Evolutionary conservation across 345 rosid species (phyloP), one percentile per base, ranked within the genome.

Genomic region (Raphanus sativus): DNA sequence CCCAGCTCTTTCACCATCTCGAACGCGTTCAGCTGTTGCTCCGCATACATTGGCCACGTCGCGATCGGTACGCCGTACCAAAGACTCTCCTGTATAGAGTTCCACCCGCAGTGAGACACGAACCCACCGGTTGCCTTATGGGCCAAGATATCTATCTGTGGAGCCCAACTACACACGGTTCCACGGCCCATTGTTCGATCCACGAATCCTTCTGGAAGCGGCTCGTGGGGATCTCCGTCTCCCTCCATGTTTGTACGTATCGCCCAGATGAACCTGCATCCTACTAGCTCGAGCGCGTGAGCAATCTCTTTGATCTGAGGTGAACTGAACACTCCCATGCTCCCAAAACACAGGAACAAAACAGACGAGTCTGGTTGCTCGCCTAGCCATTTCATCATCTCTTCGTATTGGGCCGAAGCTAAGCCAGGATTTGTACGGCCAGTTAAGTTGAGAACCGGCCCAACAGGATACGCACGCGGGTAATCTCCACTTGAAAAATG

Each of bases 51-150:
- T 3, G 89, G 89, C 90, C 81, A 88, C 1, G 90, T 78, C 3
- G 67, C 81, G 2, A 80, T 59, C 0, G 88, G 92, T 13, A 86
- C 85, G 0, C 81, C 86, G 62, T 65, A 80, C 92, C 90, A 85
- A 15, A 88, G 1, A 56, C 87, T 82, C 70, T 89, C 90, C 8
- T 82, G 67, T 0, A 48, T 77, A 0, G 91, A 89, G 52, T 89
- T 87, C 93, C 91, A 89, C 4, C 89, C 89, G n/a, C 93, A 87
- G 26, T 89, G 91, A 9, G 91, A 84, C 13, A 91, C 89, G 8
- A 89, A 91, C 4, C 92, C 94, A 8, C 89, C 90, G 0, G 70
- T 75, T 34, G 83, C 85, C n/a, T 73, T 65, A 21, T 86, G 87
- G 5, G 77, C 85, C 74, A 86, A 65, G 8, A 86, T 62, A 4